phyloP scores from a whole-genome alignment of 129 eudicot species.

The Gnaphalium uliginosum region DNA sequence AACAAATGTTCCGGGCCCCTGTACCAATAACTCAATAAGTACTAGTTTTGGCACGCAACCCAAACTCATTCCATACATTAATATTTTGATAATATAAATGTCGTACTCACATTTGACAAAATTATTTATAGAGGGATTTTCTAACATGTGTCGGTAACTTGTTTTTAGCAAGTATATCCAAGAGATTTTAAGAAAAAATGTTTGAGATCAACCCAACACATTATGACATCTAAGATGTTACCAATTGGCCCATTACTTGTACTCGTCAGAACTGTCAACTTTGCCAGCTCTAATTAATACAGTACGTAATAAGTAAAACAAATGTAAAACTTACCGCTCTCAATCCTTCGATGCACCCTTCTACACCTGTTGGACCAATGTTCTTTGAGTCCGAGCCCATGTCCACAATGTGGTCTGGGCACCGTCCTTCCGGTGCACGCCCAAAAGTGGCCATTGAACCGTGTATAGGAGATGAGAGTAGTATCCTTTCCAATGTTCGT shows the following conservation, averaged over 20 bases:
- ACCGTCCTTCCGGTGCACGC: slow-evolving; percentile 21
- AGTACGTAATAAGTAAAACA: not conserved
- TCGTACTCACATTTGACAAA: not conserved
- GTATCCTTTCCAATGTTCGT: slow-evolving; percentile 50
- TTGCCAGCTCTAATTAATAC: not conserved
- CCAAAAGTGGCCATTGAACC: slow-evolving; percentile 33
- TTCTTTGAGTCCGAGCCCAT: slow-evolving; percentile 8
- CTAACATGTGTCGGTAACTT: not conserved
- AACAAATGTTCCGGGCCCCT: not conserved
- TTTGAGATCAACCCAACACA: not conserved
- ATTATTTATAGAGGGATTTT: not conserved
- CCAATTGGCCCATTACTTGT: not conserved
- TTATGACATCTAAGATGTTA: not conserved
- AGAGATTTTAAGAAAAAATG: not conserved
- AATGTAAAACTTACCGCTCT: slow-evolving; percentile 13
- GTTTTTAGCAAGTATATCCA: not conserved
- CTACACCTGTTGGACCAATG: not conserved
- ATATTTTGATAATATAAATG: not conserved
- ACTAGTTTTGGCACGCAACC: not conserved
- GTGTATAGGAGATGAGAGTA: slow-evolving; percentile 43
- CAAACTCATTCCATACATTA: not conserved
- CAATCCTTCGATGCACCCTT: slow-evolving; percentile 18
- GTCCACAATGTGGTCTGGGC: slow-evolving; percentile 5
- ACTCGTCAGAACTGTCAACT: not conserved
- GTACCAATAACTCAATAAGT: not conserved